phyloP scores from a whole-genome alignment of 78 protist genomes.

The Isochrysis galbana region DNA sequence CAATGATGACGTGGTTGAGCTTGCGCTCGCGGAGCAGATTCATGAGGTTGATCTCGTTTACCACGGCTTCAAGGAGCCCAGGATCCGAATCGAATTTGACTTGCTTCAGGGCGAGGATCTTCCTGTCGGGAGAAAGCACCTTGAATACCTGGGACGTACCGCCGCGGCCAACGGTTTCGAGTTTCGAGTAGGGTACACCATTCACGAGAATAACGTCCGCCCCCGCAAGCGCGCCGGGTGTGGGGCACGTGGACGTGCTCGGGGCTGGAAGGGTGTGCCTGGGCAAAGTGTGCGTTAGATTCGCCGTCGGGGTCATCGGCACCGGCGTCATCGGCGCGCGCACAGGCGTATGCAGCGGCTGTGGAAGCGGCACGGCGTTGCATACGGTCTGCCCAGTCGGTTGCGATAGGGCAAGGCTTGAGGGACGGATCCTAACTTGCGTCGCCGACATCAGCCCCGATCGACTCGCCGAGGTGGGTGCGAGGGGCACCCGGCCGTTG shows the following conservation, averaged over 20 bases:
- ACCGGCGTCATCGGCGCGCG: too few species aligned
- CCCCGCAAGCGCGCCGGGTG: neutral
- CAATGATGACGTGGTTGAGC: constrained; percentile 47
- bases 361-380: too few species aligned
- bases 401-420: too few species aligned
- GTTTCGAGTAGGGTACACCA: constrained; percentile 1
- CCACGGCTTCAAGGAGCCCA: constrained; percentile 48
- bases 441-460: too few species aligned
- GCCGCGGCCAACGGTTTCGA: constrained; percentile 78
- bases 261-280: neutral
- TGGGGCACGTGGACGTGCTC: neutral
- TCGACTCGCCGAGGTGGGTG: too few species aligned
- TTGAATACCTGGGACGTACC: constrained; percentile 68
- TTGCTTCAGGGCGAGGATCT: constrained; percentile 62
- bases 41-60: constrained; percentile 83
- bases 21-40: constrained; percentile 32
- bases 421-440: too few species aligned
- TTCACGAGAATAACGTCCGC: neutral
- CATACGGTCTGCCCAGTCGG: too few species aligned
- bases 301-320: too few species aligned
- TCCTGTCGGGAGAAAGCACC: neutral
- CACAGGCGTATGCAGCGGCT: too few species aligned
- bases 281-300: too few species aligned
- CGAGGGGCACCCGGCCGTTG: too few species aligned
- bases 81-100: constrained; percentile 43